phyloP scores from a whole-genome alignment of 192 early-diverging fungal genomes.

The Thoreauomyces humboldtii region DNA sequence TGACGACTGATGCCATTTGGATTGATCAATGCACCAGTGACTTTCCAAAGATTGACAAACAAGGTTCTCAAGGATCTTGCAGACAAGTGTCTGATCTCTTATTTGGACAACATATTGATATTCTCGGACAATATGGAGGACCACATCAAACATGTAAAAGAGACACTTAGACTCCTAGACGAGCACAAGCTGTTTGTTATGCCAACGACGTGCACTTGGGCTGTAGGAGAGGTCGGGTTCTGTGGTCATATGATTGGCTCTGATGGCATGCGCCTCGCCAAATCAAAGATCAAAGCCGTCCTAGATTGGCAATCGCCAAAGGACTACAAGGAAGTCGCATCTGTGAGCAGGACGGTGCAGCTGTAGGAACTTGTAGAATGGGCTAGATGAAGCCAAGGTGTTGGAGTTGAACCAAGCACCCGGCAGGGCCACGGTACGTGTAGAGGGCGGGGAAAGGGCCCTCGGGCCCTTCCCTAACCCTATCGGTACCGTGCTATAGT shows the following conservation, averaged over 20 bases:
- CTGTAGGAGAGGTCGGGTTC: conserved; percentile 15
- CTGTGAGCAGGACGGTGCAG: too few species aligned
- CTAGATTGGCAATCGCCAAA: conserved; percentile 28
- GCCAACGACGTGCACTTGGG: conserved; percentile 38
- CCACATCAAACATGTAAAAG: conserved; percentile 13
- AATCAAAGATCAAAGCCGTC: conserved; percentile 15
- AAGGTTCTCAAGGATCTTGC: conserved; percentile 23
- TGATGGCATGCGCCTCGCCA: conserved; percentile 30
- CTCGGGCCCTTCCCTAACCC: too few species aligned
- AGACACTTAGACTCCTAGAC: conserved; percentile 22
- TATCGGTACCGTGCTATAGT: too few species aligned
- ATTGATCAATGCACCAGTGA: conserved; percentile 54
- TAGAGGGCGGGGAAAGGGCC: too few species aligned
- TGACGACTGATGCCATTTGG: conserved; percentile 66
- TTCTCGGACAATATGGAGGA: conserved; percentile 28
- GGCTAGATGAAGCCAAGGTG: too few species aligned
- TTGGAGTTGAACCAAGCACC: too few species aligned
- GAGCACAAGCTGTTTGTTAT: conserved; percentile 32
- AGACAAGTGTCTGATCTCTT: conserved; percentile 10
- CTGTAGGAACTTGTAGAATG: too few species aligned
- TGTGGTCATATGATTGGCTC: conserved; percentile 31
- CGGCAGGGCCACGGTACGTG: too few species aligned
- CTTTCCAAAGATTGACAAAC: conserved; percentile 38
- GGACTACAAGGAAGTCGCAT: conserved; percentile 1
- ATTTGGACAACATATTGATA: conserved; percentile 50